Base-by-base conservation (phyloP, 495 filamentous ascomycete genomes). In the Neurospora sp. region DNA sequence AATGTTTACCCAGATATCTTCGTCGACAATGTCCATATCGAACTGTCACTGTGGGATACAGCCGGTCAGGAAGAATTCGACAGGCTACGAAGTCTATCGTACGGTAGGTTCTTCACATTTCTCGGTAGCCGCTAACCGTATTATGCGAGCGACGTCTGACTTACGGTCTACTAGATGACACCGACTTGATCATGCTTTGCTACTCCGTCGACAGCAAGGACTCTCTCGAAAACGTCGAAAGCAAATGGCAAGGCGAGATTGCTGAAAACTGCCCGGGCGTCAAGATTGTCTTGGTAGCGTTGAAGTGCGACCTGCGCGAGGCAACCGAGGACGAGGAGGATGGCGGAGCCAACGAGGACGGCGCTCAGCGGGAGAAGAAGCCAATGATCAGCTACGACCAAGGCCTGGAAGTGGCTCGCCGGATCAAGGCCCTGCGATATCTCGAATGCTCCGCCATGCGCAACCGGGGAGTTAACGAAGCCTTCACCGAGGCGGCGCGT, bases 51-150 rank as follows among this genome's bases (percentile, higher is more conserved):
- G 73, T 99, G 96, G 96, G 96, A 99, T 84, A 99, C 96, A 0
- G 96, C 96, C 39, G 96, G 96, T 18, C 96, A 99, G 85, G 96
- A 99, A 86, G 96, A 99, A 90, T 99, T 98, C 84, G 96, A 99
- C 84, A 92, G 96, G 23, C 86, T 99, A 80, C 92, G 96, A 77
- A 94, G 93, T 74, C 89, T 99, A 18, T 97, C 94, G 73, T 99
- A 99, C 85, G 96, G 85, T 82, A 82, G 39, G 71, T 71, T 62
- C 40, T 62, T 37, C 8, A 23, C 31, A 11, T 3, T 72, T 46
- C 2, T 70, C 40, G 16, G 31, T 49, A 18, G 5, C 37, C 2
- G 35, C 10, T 14, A 23, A 46, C 46, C n/a, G 44, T 18, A 35
- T 66, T 66, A 18, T 35, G 23, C 31, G 54, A 35, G 40, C 40